phyloP scores from a whole-genome alignment of 179 eudicot species.

The Monotropa hypopitys region DNA sequence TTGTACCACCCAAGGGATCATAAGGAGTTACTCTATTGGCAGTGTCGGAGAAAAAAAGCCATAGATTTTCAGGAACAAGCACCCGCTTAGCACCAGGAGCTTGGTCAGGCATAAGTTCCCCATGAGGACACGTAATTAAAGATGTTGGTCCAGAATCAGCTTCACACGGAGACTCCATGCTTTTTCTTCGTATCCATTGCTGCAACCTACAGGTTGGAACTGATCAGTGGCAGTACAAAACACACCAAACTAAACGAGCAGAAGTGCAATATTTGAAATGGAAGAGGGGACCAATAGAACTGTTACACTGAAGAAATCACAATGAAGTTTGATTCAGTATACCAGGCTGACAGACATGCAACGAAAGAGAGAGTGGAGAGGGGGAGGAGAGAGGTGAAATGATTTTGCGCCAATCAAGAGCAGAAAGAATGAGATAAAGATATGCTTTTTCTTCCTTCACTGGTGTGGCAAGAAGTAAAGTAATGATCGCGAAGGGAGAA shows the following conservation, averaged over 20 bases:
- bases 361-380: neutral
- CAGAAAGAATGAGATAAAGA: neutral
- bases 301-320: neutral
- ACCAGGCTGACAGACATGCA: neutral
- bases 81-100: slow-evolving; percentile 79
- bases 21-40: slow-evolving; percentile 71
- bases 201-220: slow-evolving; percentile 50
- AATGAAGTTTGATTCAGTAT: neutral
- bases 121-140: slow-evolving; percentile 83
- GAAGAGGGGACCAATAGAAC: neutral
- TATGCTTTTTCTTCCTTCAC: neutral
- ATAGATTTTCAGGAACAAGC: slow-evolving; percentile 74
- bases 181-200: slow-evolving; percentile 85
- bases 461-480: neutral
- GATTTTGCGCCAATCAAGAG: neutral
- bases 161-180: slow-evolving; percentile 61
- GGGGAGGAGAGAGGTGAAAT: neutral
- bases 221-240: slow-evolving; percentile 3
- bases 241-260: neutral
- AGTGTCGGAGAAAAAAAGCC: slow-evolving; percentile 64
- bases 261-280: neutral
- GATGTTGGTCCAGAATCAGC: slow-evolving; percentile 96
- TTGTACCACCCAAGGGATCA: slow-evolving; percentile 57
- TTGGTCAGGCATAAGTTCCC: slow-evolving; percentile 79
- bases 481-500: neutral